A percentile compares a stretch with the other conserved stretches of the same genome.
Conservation (phyloP, 2,329 filamentous ascomycete species). For the Bipolaris zeicola region DNA sequence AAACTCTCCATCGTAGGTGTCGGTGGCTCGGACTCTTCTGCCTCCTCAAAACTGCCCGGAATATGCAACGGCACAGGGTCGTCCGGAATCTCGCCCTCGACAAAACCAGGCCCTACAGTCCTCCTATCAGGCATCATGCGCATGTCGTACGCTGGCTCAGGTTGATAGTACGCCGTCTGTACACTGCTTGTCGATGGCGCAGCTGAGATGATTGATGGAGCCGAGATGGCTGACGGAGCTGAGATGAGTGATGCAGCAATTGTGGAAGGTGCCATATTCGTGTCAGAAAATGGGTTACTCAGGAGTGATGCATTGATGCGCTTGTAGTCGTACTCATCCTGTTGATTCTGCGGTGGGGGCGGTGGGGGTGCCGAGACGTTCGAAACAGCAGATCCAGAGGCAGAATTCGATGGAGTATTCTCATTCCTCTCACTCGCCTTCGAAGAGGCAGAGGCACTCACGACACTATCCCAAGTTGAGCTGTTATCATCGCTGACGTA, state of each 20-base stretch:
- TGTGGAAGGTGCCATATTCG: conserved; percentile 28
- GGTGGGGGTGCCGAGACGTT: conserved; percentile 28
- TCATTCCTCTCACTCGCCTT: conserved; percentile 43
- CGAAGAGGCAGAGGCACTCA: conserved; percentile 28
- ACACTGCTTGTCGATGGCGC: conserved; percentile 28
- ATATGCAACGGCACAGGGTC: conserved; percentile 66
- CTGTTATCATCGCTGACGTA: conserved; percentile 36
- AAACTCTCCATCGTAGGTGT: conserved; percentile 24
- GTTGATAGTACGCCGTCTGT: conserved; percentile 49
- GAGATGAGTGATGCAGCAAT: conserved; percentile 27
- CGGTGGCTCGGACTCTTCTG: conserved; percentile 28
- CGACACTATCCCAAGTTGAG: conserved; percentile 29
- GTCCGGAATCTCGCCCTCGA: conserved; percentile 45
- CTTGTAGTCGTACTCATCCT: conserved; percentile 21
- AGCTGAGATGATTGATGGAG: conserved; percentile 11
- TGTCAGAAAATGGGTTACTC: conserved; percentile 39
- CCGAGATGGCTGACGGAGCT: conserved; percentile 26
- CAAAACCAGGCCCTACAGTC: conserved; percentile 41
- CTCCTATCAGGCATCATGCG: conserved; percentile 18
- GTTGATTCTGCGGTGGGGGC: conserved; percentile 26
- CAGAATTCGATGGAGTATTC: conserved; percentile 36
- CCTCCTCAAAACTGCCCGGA: conserved; percentile 65
- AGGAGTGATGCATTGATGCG: conserved; percentile 25
- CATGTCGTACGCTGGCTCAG: conserved; percentile 50
- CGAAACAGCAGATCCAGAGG: conserved; percentile 28